Conservation (phyloP, 2,329 filamentous ascomycete genomes). For the Diaporthe aspalathi region DNA sequence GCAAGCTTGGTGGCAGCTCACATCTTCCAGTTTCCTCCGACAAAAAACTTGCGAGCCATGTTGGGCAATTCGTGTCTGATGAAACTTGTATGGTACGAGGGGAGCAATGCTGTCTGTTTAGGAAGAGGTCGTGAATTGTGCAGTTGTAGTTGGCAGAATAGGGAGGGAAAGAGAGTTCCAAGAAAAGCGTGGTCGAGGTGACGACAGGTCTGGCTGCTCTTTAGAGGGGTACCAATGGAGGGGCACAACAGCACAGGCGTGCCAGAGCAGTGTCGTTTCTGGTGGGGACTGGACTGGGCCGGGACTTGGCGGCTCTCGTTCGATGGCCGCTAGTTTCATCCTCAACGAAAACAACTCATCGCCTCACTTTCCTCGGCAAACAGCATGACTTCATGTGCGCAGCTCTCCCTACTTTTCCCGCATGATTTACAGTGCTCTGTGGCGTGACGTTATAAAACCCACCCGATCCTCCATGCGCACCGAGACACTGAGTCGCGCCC, state of each 20-base stretch:
- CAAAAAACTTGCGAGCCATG: constrained; percentile 97
- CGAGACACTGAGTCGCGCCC: constrained; percentile 19
- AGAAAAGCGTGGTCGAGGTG: constrained; percentile 26
- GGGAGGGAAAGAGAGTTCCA: constrained; percentile 23
- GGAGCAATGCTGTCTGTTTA: background rate
- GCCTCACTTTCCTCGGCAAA: constrained; percentile 33
- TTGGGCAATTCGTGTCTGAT: constrained; percentile 57
- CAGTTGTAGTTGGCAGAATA: constrained; percentile 2
- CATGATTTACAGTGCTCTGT: constrained; percentile 28
- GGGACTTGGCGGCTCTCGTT: constrained; percentile 31
- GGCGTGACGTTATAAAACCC: constrained; percentile 34
- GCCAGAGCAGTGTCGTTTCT: constrained; percentile 17
- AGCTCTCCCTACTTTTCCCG: constrained; percentile 27
- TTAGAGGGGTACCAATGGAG: constrained; percentile 33
- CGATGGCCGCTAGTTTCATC: constrained; percentile 13
- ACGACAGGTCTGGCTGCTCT: constrained; percentile 29
- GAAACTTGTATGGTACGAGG: background rate
- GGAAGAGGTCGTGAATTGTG: background rate
- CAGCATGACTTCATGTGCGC: constrained; percentile 33
- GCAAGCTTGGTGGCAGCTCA: constrained; percentile 59
- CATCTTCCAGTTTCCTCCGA: constrained; percentile 99
- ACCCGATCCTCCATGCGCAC: constrained; percentile 9
- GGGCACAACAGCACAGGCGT: constrained; percentile 24
- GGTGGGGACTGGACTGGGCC: constrained; percentile 21
- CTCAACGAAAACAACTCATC: constrained; percentile 34